Base-by-base conservation (phyloP, 2,329 filamentous ascomycete genomes). In the Sphaerulina vaccinii region DNA sequence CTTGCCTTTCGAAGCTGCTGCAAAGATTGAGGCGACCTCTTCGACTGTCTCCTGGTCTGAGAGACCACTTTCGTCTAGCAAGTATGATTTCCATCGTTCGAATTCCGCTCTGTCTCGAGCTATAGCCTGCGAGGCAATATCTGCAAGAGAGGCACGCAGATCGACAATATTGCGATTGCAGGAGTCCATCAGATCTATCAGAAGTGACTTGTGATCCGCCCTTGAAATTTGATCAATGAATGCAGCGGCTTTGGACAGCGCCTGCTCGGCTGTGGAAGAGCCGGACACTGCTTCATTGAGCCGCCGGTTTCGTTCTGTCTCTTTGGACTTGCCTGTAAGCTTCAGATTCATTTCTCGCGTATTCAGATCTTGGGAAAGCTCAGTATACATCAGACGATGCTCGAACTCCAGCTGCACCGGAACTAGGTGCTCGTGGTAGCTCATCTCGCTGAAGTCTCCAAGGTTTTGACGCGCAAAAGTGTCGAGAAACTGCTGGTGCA, bases 401-500 rank as follows among this genome's bases (percentile, higher is more conserved):
- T 71, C 73, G 1, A 75, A 63, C 5, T 73, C 70, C 2, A 80
- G 69, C 0, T 66, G 56, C 1, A 80, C 63, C 0, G 76, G 67
- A 15, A 73, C 55, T 3, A 81, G 65, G 18, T 73, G 65, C 23
- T 79, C 75, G 1, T 66, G 62, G 36, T 68, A 73, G 0, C 68
- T 59, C 13, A 84, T 77, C 22, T 77, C 70, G 2, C 58, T 60
- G 21, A 61, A 62, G n/a, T 65, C 61, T 54, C 64, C 61, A 29
- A 68, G 47, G 36, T 70, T 73, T 54, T 73, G 73, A 10, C 80
- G 69, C 3, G 76, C 77, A 56, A 81, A 83, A 0, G 60, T 62
- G 39, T 82, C 62, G 1, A 86, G 65, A 56, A 86, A 86, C 0
- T 43, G 56, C 57, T 84, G 80, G 2, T 80, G 80, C 40, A 75